phyloP scores from a whole-genome alignment of 2,329 filamentous ascomycete genomes.

The Colletotrichum lupini region DNA sequence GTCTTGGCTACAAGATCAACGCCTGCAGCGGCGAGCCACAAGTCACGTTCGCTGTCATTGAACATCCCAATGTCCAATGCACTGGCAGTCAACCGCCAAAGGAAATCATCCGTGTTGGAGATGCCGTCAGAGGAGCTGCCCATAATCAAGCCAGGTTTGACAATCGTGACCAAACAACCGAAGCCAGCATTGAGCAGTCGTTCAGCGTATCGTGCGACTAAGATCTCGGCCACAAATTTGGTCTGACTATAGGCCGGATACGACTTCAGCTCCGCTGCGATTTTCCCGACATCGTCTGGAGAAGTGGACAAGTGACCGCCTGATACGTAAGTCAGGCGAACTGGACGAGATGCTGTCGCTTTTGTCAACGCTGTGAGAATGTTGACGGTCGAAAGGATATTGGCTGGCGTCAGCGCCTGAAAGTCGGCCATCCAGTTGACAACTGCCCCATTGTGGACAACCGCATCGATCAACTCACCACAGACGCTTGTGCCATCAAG shows the following conservation, averaged over 20 bases:
- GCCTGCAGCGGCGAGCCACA: slow-evolving; percentile 37
- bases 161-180: slow-evolving; percentile 15
- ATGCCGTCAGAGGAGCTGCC: slow-evolving; percentile 35
- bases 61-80: slow-evolving; percentile 30
- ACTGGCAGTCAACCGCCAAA: slow-evolving; percentile 37
- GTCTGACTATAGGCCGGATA: slow-evolving; percentile 38
- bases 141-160: slow-evolving; percentile 41
- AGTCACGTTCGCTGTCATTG: slow-evolving; percentile 23
- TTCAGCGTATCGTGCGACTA: slow-evolving; percentile 27
- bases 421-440: slow-evolving; percentile 32
- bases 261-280: slow-evolving; percentile 5
- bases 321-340: slow-evolving; percentile 20
- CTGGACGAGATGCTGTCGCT: not conserved
- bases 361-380: slow-evolving; percentile 7
- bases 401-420: slow-evolving; percentile 8
- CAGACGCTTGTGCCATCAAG: slow-evolving; percentile 10
- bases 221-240: slow-evolving; percentile 39
- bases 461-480: slow-evolving; percentile 1
- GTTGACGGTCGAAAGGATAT: slow-evolving; percentile 19
- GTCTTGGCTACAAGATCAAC: slow-evolving; percentile 32
- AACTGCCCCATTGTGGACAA: slow-evolving; percentile 30
- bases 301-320: slow-evolving; percentile 26
- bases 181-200: not conserved
- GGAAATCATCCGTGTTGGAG: slow-evolving; percentile 39
- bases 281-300: not conserved